phyloP scores from a whole-genome alignment of 73 alveolate species.

The Paramecium pentaurelia region DNA sequence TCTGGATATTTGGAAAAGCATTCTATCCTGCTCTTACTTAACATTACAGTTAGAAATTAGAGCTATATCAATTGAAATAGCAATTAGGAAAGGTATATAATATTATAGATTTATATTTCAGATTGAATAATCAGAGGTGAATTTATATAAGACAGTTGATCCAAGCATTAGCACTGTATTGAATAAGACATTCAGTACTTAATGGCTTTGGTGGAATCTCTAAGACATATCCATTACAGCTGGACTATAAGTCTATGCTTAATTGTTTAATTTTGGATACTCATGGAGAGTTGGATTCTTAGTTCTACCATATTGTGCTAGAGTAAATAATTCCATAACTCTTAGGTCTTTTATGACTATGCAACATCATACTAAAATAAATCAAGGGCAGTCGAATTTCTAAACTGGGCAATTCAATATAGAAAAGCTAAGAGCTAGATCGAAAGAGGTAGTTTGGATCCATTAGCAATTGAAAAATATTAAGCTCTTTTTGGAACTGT shows the following conservation, averaged over 20 bases:
- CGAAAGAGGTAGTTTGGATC: background rate
- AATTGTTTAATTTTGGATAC: conserved; percentile 8
- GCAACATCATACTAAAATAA: background rate
- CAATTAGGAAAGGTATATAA: background rate
- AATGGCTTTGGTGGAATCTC: conserved; percentile 35
- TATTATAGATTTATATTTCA: background rate
- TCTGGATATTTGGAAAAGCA: conserved; percentile 27
- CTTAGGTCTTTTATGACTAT: background rate
- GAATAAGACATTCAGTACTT: conserved; percentile 21
- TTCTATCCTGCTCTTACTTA: background rate
- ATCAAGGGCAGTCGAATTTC: background rate
- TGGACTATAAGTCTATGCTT: background rate
- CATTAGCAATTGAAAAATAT: background rate
- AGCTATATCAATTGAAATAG: background rate
- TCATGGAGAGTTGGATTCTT: background rate
- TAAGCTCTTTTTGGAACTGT: background rate
- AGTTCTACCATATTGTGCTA: conserved; percentile 30
- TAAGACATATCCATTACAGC: background rate
- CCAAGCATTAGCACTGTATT: background rate
- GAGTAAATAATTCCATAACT: background rate
- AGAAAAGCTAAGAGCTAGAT: background rate
- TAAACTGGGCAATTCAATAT: background rate
- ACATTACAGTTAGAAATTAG: background rate
- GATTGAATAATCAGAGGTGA: conserved; percentile 32
- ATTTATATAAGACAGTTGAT: background rate